phyloP scores from a whole-genome alignment of 495 filamentous ascomycete species.

The Neurospora sp. region DNA sequence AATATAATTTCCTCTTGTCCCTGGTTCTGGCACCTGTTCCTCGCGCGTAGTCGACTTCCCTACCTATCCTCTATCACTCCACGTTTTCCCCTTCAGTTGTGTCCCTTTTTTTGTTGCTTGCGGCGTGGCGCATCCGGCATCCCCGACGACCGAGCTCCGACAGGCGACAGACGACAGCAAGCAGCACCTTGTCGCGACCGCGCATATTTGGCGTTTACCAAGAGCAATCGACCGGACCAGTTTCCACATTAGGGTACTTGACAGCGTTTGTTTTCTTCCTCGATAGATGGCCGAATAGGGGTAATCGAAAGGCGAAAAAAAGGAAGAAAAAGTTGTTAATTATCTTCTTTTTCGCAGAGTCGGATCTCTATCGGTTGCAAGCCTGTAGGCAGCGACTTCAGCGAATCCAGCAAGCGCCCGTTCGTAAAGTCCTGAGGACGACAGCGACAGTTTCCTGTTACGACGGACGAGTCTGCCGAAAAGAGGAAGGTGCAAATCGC shows the following conservation, averaged over 20 bases:
- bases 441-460: slow-evolving; percentile 8
- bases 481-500: slow-evolving; percentile 19
- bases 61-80: background rate
- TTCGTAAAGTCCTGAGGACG: background rate
- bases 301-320: background rate
- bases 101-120: background rate
- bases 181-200: background rate
- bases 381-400: background rate
- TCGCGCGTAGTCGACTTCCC: background rate
- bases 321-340: background rate
- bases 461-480: slow-evolving; percentile 14
- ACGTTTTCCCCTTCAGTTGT: background rate
- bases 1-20: background rate
- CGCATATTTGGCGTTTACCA: background rate
- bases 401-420: slow-evolving; percentile 16
- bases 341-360: background rate
- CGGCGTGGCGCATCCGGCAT: background rate
- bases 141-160: background rate
- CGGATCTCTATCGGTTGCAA: background rate
- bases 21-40: background rate
- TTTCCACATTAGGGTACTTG: background rate
- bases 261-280: background rate
- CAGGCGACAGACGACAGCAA: background rate
- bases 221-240: background rate
- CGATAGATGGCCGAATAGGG: background rate